Conservation (phyloP, 352 stramenopile genomes). For the Phytopythium ostracodes region DNA sequence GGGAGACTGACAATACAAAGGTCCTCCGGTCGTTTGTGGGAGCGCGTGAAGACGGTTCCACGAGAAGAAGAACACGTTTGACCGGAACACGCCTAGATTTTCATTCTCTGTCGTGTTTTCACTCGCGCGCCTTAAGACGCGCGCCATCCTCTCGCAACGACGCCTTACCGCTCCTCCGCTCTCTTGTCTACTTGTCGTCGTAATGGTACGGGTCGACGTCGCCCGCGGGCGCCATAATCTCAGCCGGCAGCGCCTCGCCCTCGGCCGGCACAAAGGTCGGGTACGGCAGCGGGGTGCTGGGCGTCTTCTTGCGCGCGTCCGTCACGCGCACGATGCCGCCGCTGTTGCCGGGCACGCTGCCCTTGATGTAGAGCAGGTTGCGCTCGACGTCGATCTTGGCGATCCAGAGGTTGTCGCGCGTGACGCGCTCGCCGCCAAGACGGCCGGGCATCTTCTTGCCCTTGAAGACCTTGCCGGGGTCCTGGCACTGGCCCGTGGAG, state of each 20-base stretch:
- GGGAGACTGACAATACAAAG: no score
- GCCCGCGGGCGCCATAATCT: slow-evolving; percentile 73
- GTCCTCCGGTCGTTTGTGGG: no score
- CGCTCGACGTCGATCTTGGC: slow-evolving; percentile 90
- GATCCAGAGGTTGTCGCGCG: slow-evolving; percentile 95
- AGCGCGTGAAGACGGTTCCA: no score
- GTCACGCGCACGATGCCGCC: slow-evolving; percentile 85
- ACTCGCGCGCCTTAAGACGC: neutral
- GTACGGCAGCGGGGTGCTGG: slow-evolving; percentile 58
- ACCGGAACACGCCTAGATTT: no score
- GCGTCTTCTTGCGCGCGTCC: slow-evolving; percentile 85
- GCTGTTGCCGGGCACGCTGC: slow-evolving; percentile 89
- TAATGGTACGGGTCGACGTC: slow-evolving; percentile 84
- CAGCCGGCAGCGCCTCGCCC: slow-evolving; percentile 44
- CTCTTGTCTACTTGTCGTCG: slow-evolving; percentile 63
- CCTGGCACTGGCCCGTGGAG: slow-evolving; percentile 97
- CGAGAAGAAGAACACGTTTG: no score
- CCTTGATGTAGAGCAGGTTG: slow-evolving; percentile 94
- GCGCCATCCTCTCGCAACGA: no score
- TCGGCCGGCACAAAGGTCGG: slow-evolving; percentile 66
- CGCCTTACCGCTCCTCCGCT: no score
- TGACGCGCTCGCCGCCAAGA: slow-evolving; percentile 94
- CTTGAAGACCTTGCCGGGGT: slow-evolving; percentile 98
- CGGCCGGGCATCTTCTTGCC: slow-evolving; percentile 99
- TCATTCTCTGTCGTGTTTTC: neutral